Base-by-base conservation (phyloP, 345 rosid species). In the Ailanthus altissimus region DNA sequence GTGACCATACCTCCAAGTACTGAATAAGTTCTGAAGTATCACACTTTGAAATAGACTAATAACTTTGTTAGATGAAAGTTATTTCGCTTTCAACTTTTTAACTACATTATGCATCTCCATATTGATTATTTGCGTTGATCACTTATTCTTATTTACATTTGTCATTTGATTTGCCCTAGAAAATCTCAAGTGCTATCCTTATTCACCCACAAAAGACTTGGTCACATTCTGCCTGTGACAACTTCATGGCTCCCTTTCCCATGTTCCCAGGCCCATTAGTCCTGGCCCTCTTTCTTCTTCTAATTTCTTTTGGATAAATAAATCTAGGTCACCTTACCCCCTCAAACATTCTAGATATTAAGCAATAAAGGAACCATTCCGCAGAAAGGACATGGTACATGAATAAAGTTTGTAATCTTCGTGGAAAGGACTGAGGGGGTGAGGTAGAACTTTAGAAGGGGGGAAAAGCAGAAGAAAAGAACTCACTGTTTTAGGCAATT, bases 401-500 rank as follows among this genome's bases (percentile, higher is more conserved):
- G 47, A 56, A 57, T 43, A n/a, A 74, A 23, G 28, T 53, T 10
- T 21, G 47, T 82, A 81, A 79, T 78, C 85, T 77, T 70, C 76
- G 42, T 32, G 70, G 28, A 61, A 76, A 23, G 74, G 65, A 75
- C 70, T 42, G 75, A 77, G 57, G 40, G 89, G 83, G 23, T 77
- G 90, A 8, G 95, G 94, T 75, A 91, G 89, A 81, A 93, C 98
- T 89, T 92, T 95, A 83, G 45, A 61, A 43, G n/a, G 4, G 45
- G 62, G 38, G 38, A 3, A 32, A 32, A 32, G 32, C 26, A 40
- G 43, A 60, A 45, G 45, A 47, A 74, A 20, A 20, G 32, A 47
- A 83, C 97, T 83, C 75, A 95, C 99, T 6, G 89, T 79, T 92
- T 85, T 83, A 63, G 84, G 90, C 40, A 98, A 77, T 81, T 96